Base-by-base conservation (phyloP, 129 eudicot genomes). In the Solidago caesia region DNA sequence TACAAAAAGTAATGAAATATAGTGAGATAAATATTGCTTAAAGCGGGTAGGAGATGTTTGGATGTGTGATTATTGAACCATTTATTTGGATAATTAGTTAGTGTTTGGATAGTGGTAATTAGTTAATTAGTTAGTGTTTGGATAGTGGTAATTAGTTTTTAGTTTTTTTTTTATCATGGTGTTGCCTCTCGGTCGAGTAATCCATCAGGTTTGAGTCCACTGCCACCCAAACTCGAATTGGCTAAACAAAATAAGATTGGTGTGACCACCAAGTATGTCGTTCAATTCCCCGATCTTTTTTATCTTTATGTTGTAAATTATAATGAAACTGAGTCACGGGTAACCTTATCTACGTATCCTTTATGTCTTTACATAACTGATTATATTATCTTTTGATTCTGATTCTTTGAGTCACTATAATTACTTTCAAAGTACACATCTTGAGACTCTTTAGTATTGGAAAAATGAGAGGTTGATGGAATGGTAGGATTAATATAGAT, bases 391-490 rank as follows among this genome's bases (percentile, higher is more conserved):
- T 25, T 61, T 10, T 61, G 8, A 6, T 62, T 41, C 13, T 53
- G 16, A 3, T 53, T 53, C 44, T 6, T 3, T 39, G 13, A 13
- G 47, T 56, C 42, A 8, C 16, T 11, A 3, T 70, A n/a, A 56
- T 51, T 14, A 70, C 33, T 41, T 70, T 51, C 45, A 41, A 15
- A 52, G 29, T 39, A 48, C 74, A 48, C 70, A 29, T 47, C 39
- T 9, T 11, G 63, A 66, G 12, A 39, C 12, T 43, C 45, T 33
- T 43, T 41, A 68, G 44, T 5, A 68, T 10, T 68, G 41, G 5
- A 72, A 43, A 72, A 55, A 44, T 72, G 39, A 33, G 26, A 72
- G 57, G 39, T 10, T 72, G 57, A 72, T 57, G 41, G 11, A 8
- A 46, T 5, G 52, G 42, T 45, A 10, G 4, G n/a, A 5, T 11